A percentile compares a stretch with the other conserved stretches of the same genome.
Conservation (phyloP, 257 asterid genomes). For the Eucommia ulmoides region DNA sequence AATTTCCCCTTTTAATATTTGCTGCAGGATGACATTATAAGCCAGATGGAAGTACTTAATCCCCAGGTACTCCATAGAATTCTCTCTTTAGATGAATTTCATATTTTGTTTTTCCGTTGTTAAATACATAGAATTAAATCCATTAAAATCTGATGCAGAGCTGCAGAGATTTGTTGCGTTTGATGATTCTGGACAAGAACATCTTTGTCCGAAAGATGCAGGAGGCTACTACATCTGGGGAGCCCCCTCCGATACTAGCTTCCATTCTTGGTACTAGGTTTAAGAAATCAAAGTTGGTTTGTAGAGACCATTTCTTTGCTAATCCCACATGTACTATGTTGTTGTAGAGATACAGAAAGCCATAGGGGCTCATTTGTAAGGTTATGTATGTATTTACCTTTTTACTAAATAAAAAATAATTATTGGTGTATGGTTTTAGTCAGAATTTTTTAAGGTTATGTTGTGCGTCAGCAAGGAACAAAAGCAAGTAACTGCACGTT, state of each 20-base stretch:
- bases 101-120: no score
- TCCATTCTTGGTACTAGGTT: constrained; percentile 33
- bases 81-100: no score
- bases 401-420: no score
- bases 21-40: constrained; percentile 59
- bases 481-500: no score
- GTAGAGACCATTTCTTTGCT: constrained; percentile 65
- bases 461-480: no score
- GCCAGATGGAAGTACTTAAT: constrained; percentile 53
- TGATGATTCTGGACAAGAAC: constrained; percentile 55
- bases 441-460: no score
- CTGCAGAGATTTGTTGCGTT: constrained; percentile 66
- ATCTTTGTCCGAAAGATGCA: constrained; percentile 45
- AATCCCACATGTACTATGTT: constrained; percentile 50
- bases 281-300: constrained; percentile 29
- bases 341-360: no score
- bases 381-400: no score
- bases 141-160: constrained; percentile 31
- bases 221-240: constrained; percentile 27
- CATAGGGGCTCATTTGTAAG: no score
- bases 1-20: not conserved
- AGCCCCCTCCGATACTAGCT: constrained; percentile 55
- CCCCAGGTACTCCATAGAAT: constrained; percentile 62
- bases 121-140: constrained; percentile 1
- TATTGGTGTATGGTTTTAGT: no score